A percentile compares a stretch with the other conserved stretches of the same genome.
phyloP scores from a whole-genome alignment of 2,329 filamentous ascomycete genomes.

The Fusarium sterilihyphosum region DNA sequence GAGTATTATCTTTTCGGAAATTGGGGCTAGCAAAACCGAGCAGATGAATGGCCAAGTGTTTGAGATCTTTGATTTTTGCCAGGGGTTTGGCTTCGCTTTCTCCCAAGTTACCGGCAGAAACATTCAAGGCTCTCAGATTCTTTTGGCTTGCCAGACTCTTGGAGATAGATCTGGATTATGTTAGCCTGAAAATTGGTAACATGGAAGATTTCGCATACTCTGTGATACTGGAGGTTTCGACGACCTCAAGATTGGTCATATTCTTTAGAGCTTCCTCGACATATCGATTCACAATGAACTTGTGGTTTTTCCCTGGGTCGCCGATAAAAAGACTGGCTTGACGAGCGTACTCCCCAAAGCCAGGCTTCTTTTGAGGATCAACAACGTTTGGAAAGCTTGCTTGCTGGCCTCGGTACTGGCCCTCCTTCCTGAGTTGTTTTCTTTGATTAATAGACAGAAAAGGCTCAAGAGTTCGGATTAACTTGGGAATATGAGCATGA shows the following conservation, averaged over 20 bases:
- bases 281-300: slow-evolving; percentile 24
- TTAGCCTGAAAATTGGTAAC: background rate
- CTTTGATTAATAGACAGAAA: slow-evolving; percentile 26
- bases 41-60: slow-evolving; percentile 12
- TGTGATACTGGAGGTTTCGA: slow-evolving; percentile 14
- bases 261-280: slow-evolving; percentile 29
- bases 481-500: slow-evolving; percentile 28
- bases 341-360: slow-evolving; percentile 3
- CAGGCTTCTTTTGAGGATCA: slow-evolving; percentile 4
- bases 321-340: slow-evolving; percentile 12
- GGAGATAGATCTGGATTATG: slow-evolving; percentile 7
- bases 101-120: background rate
- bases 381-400: slow-evolving; percentile 3
- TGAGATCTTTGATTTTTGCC: slow-evolving; percentile 17
- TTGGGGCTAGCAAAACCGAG: background rate
- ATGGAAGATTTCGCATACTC: background rate
- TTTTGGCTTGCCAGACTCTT: slow-evolving; percentile 11
- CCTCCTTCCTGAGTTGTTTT: slow-evolving; percentile 26
- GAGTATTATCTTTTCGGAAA: background rate
- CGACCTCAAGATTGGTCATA: slow-evolving; percentile 23
- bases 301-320: slow-evolving; percentile 18
- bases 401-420: slow-evolving; percentile 31
- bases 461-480: slow-evolving; percentile 33
- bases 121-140: slow-evolving; percentile 21
- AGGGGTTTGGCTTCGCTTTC: background rate